Conservation (phyloP, 2,329 filamentous ascomycete genomes). For the Coniochaeta pulveracea region DNA sequence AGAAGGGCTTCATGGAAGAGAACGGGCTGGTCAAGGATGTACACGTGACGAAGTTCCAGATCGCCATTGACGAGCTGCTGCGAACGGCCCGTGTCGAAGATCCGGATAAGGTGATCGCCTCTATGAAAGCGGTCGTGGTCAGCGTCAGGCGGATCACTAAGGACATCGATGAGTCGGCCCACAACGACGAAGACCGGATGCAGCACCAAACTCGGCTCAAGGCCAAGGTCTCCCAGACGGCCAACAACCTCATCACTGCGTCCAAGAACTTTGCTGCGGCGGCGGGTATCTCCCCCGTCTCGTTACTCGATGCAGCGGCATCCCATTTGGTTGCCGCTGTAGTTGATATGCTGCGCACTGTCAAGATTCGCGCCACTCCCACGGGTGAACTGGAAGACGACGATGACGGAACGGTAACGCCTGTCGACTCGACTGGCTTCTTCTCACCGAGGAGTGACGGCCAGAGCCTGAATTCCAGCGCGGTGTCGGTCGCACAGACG, state of each 20-base stretch:
- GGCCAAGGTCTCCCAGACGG: slow-evolving; percentile 76
- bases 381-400: slow-evolving; percentile 67
- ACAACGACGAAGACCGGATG: slow-evolving; percentile 38
- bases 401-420: slow-evolving; percentile 54
- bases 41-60: slow-evolving; percentile 89
- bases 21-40: slow-evolving; percentile 80
- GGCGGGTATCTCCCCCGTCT: slow-evolving; percentile 82
- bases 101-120: slow-evolving; percentile 64
- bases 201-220: slow-evolving; percentile 62
- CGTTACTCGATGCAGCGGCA: slow-evolving; percentile 82
- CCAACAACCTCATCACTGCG: slow-evolving; percentile 91
- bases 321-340: slow-evolving; percentile 80
- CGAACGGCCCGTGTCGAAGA: slow-evolving; percentile 64
- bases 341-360: slow-evolving; percentile 71
- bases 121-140: slow-evolving; percentile 78
- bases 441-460: slow-evolving; percentile 46
- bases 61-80: slow-evolving; percentile 84
- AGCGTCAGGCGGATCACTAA: slow-evolving; percentile 76
- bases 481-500: slow-evolving; percentile 7
- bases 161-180: slow-evolving; percentile 54
- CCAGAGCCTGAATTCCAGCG: slow-evolving; percentile 18
- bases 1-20: slow-evolving; percentile 56
- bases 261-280: slow-evolving; percentile 82
- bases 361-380: slow-evolving; percentile 73
- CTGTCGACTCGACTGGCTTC: slow-evolving; percentile 57